These are phyloP conservation scores for Phytophthora quininea DNA, from an alignment of 352 stramenopile genomes.

Conservation along the genomic window DNA sequence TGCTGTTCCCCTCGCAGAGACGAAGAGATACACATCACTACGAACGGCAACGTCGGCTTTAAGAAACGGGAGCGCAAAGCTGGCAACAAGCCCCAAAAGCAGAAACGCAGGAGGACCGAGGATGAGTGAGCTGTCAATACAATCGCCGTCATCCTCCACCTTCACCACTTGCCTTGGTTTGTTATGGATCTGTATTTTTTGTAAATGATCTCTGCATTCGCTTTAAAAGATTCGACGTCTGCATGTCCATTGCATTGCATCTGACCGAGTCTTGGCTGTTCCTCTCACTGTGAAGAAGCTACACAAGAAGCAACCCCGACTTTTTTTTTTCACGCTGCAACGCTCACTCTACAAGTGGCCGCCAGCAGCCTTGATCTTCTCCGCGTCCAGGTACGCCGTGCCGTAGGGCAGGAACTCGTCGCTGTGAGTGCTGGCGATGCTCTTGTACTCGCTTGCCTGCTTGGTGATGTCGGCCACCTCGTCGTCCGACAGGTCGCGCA, in stretches of 20 bases:
- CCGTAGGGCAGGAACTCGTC: constrained; percentile 91
- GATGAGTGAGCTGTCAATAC: constrained; percentile 42
- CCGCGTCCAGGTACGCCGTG: constrained; percentile 88
- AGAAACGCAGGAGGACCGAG: constrained; percentile 68
- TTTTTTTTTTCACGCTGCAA: constrained; percentile 16
- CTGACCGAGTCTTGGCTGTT: constrained; percentile 21
- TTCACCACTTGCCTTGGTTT: constrained; percentile 20
- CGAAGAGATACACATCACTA: constrained; percentile 64
- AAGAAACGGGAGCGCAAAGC: constrained; percentile 62
- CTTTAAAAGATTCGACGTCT: constrained; percentile 30
- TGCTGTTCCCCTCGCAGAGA: constrained; percentile 29
- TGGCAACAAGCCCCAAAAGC: constrained; percentile 57
- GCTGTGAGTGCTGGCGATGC: constrained; percentile 85
- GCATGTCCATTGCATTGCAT: constrained; percentile 25
- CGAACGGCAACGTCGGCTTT: constrained; percentile 64
- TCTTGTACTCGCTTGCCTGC: constrained; percentile 86
- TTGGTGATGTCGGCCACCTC: constrained; percentile 91
- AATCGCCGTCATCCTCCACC: constrained; percentile 9
- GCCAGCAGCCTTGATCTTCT: constrained; percentile 85
- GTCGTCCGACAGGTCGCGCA: constrained; percentile 93
- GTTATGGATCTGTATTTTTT: constrained; percentile 43
- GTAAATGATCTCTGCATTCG: constrained; percentile 28
- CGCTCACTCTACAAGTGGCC: constrained; percentile 71
- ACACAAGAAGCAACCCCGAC: constrained; percentile 5
- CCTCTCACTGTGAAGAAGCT: constrained; percentile 31